Evolutionary conservation across 495 filamentous ascomycete genomes (phyloP), one percentile per base, ranked within the genome.

Genomic region (Trichoderma orchidacearum): DNA sequence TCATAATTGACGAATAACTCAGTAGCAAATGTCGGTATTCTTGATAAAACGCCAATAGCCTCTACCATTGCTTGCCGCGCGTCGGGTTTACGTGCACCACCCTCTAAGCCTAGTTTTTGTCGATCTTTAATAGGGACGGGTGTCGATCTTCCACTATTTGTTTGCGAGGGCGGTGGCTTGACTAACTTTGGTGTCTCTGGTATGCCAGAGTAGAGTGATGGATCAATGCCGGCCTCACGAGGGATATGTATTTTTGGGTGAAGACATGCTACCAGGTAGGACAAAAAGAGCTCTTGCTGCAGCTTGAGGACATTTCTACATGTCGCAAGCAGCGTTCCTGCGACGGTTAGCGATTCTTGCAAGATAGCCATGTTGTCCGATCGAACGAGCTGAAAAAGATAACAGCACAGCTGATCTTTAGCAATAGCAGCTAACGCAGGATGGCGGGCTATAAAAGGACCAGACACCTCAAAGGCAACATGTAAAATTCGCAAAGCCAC

Each of bases 1-100:
- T 99, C 93, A 64, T 99, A 99, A 70, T 99, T 99, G 70, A 96
- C 81, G 62, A 93, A 97, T 15, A 99, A 77, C 66, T 99, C 93
- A 18, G 88, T 84, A 81, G 97, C 90, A 62, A 90, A 97, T 53
- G 83, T 88, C 1, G 93, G 90, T 70, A 97, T 95, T 27, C 94
- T 80, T 30, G 89, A 86, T 45, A 99, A 75, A 28, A 89, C 87
- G 41, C 92, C 90, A 31, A 99, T 84, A 59, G 86, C 95, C 70
- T 99, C 93, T 9, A 99, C 90, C 93, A 99, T 99, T 29, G 93
- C 93, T 69, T 99, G 94, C 60, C 94, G 77, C 48, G 93, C 89
- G 64, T 97, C 93, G 4, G 93, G 93, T 62, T 90, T 95, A 52
- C 93, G 80, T 1, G 86, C 80, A 29, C 93, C 91, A 3, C 93